phyloP scores from a whole-genome alignment of 768 basidiomycete genomes.

The Tricholomella constricta region DNA sequence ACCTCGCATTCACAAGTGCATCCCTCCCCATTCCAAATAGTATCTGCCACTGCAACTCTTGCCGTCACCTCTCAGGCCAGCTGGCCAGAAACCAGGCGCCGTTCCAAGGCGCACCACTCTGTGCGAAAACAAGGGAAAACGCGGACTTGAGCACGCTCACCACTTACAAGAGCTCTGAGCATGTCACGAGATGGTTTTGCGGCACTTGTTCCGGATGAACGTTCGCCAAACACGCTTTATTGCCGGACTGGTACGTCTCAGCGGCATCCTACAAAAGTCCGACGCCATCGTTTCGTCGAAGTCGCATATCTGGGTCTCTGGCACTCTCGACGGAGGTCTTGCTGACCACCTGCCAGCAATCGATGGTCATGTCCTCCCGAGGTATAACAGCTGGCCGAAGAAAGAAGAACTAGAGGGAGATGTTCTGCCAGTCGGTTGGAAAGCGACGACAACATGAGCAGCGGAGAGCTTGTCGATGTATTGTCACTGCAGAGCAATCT shows the following conservation, averaged over 20 bases:
- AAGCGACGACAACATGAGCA: background rate
- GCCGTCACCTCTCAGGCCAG: constrained; percentile 28
- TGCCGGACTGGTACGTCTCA: constrained; percentile 11
- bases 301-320: constrained; percentile 13
- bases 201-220: constrained; percentile 12
- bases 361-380: constrained; percentile 3
- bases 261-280: constrained; percentile 7
- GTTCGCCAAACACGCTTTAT: constrained; percentile 2
- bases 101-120: constrained; percentile 14
- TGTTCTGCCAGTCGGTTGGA: constrained; percentile 5
- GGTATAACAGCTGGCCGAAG: constrained; percentile 5
- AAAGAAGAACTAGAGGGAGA: background rate
- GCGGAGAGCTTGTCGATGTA: constrained; percentile 7
- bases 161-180: constrained; percentile 7
- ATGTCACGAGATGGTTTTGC: constrained; percentile 15
- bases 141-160: constrained; percentile 9
- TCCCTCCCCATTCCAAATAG: constrained; percentile 18
- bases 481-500: constrained; percentile 13
- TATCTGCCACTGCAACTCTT: constrained; percentile 30
- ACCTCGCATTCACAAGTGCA: constrained; percentile 19
- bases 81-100: constrained; percentile 16
- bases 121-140: constrained; percentile 2
- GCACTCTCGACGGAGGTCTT: constrained; percentile 17
- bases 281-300: constrained; percentile 6
- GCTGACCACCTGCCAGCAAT: constrained; percentile 7